Base-by-base conservation (phyloP, 2,329 filamentous ascomycete species). In the Pseudocercospora macadamiae region DNA sequence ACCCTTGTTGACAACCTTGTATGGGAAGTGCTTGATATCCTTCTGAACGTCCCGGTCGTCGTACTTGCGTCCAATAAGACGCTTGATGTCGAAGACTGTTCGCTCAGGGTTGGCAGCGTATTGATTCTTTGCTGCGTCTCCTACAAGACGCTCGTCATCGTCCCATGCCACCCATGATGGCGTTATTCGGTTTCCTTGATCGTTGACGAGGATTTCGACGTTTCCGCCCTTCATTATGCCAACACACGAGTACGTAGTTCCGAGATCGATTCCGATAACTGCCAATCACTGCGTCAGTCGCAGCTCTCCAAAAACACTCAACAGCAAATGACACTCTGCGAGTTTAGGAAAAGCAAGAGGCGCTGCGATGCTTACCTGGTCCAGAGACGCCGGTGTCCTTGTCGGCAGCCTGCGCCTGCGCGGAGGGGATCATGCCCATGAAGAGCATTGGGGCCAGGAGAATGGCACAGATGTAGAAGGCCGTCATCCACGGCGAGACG, bases 1-100 rank as follows among this genome's bases (percentile, higher is more conserved):
- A 78, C 89, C 86, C 83, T 95, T 93, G 83, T 89, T 85, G 73
- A 91, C 75, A 62, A 99, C 90, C 82, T 91, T 91, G 89, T 93
- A 99, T 73, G 95, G 93, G 86, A 96, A 97, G 84, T 97, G 90
- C 90, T 99, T 97, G 75, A 95, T 85, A 75, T 99, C 95, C 75
- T 82, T 84, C 82, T 97, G 93, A 67, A 97, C 88, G 66, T 96
- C 90, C 82, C 89, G 90, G 76, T 77, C 79, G 68, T 72, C 74
- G 71, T 74, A 82, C 73, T 81, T 82, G 66, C 78, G 76, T 36
- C 80, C 80, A 65, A 82, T 82, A 58, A 82, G 71, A 71, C 80
- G 77, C 77, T 82, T 82, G 76, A 73, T 72, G 57, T 71, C 67
- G 73, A 80, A 82, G 61, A 82, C 71, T 54, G 80, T 82, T 62